Evolutionary conservation across 805 yeast species (phyloP), one percentile per base, ranked within the genome.

Genomic region (Candida ascalaphidarum): DNA sequence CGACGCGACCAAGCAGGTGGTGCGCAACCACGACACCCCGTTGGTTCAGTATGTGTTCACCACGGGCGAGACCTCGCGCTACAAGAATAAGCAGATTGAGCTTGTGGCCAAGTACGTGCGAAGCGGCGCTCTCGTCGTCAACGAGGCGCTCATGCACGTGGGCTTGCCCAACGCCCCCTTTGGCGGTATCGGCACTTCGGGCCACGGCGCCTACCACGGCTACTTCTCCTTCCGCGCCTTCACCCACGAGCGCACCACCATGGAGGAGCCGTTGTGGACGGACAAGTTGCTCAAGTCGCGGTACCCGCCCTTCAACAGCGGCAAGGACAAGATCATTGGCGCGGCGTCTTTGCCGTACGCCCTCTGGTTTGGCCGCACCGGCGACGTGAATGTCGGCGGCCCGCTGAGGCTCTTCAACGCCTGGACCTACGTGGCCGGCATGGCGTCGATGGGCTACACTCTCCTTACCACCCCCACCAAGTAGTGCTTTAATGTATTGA

Each of bases 171-270:
- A 66, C 27, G 72, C 83, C 3, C 96, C 96, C 15, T 89, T 88
- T 55, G 97, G 97, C 19, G 97, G 97, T 14, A 58, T 88, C 31
- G 96, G 96, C 10, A 49, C 49, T 11, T 83, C 95, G 0, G 97
- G 97, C 1, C 59, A 62, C 33, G 96, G 96, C 8, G 57, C 68
- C 19, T 86, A 85, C 55, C 96, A 86, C 48, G 95, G 96, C 3
- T 56, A 54, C 36, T 65, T 57, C 48, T 79, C 86, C 11, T 63
- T 45, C 53, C 41, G 52, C 18, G 63, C 81, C n/a, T 88, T 88
- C 46, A 70, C 85, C 2, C 94, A 83, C 50, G 72, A 71, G 46
- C 69, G 94, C 43, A 70, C 86, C 0, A 61, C 77, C 3, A 48
- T 82, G 39, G 68, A 63, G 26, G 83, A 80, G 48, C 77, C 80